Conservation (phyloP, 768 basidiomycete genomes). For the Serendipita sp. region DNA sequence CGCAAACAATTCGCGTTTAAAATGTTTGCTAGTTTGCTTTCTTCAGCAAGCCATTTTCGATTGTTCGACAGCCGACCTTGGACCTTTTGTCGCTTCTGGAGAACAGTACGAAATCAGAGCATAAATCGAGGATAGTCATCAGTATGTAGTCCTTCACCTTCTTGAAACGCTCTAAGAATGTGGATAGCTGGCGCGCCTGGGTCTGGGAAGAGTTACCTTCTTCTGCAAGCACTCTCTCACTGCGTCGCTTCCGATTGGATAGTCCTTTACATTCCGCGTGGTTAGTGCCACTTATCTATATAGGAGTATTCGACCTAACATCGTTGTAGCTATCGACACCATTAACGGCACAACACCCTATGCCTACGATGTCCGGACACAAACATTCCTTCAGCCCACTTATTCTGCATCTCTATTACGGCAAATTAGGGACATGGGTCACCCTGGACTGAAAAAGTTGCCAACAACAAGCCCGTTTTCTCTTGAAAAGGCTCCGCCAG, state of each 20-base stretch:
- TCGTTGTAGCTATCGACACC: conserved; percentile 30
- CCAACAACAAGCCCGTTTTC: background rate
- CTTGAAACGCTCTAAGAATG: background rate
- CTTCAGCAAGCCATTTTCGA: conserved; percentile 51
- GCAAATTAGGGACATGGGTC: conserved; percentile 1
- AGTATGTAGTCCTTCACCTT: conserved; percentile 30
- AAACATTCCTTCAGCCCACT: conserved; percentile 55
- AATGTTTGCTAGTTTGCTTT: conserved; percentile 39
- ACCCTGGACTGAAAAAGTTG: conserved; percentile 4
- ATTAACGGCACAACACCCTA: conserved; percentile 64
- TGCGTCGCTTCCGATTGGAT: conserved; percentile 53
- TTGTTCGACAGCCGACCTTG: conserved; percentile 54
- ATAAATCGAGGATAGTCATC: conserved; percentile 44
- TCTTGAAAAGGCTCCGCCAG: conserved; percentile 6
- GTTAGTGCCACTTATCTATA: conserved; percentile 23
- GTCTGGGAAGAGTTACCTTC: conserved; percentile 62
- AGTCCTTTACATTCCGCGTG: conserved; percentile 70
- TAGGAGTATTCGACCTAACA: background rate
- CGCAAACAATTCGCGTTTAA: background rate
- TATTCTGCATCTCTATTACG: background rate
- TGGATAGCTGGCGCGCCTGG: conserved; percentile 53
- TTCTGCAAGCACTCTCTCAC: conserved; percentile 64
- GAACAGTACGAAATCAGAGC: conserved; percentile 24
- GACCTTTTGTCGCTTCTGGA: conserved; percentile 38
- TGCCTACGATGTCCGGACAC: conserved; percentile 56